Base-by-base conservation (phyloP, 2,329 filamentous ascomycete species). In the Fusarium solani-melongenae region DNA sequence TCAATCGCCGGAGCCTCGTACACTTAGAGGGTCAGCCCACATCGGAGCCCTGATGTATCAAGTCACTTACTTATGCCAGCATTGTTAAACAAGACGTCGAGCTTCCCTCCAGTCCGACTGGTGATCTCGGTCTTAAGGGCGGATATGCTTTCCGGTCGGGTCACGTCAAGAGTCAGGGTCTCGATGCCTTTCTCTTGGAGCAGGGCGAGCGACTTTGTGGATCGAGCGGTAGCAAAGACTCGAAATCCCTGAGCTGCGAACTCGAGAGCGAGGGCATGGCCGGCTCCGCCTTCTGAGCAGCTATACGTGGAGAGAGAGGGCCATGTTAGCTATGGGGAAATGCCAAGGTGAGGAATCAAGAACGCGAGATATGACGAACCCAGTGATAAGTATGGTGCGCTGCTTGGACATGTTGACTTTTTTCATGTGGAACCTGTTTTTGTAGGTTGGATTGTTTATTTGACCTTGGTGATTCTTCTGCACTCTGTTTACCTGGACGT, bases 71-170 rank as follows among this genome's bases (percentile, higher is more conserved):
- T 65, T 7, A 33, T 24, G 11, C 70, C 70, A 12, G 70, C 70
- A 38, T 72, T 72, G 33, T 72, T 70, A 20, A 72, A 72, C 4
- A 72, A 34, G 15, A 72, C 39, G n/a, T 72, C 63, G 7, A 72
- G 27, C 24, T 61, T 58, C 11, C 67, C 70, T 15, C 29, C 67
- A 33, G 70, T 65, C 6, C 53, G 61, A 11, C 41, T 59, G 5
- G 61, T 11, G 11, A 72, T 67, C 24, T 70, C 64, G 10, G 24
- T 29, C 41, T 63, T 64, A 5, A 72, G 51, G 31, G 39, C 20
- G 11, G 67, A 14, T 41, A 72, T 72, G 41, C 70, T 70, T n/a
- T 72, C 51, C 12, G 63, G 44, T 8, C 53, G 20, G 9, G 70
- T 72, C 22, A 71, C 69, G 7, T 71, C 69, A 15, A 71, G 62